Conservation (phyloP, 176 grass and related monocot species). For the Triticum urartu region DNA sequence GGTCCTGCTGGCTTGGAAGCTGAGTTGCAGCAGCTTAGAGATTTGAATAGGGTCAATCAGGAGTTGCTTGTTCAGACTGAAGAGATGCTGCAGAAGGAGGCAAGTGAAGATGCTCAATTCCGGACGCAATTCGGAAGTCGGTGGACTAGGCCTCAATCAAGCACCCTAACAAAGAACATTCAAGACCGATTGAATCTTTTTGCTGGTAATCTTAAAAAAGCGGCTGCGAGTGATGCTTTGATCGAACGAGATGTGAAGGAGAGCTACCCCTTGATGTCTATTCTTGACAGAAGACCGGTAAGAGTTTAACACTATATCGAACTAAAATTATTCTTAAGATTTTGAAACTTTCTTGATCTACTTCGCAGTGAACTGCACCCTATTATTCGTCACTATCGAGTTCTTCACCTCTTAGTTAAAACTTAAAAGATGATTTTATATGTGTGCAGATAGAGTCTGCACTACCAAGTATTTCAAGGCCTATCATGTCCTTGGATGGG, state of each 20-base stretch:
- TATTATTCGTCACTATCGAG: conserved; percentile 3
- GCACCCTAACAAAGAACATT: conserved; percentile 92
- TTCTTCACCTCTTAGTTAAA: conserved; percentile 34
- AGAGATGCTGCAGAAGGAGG: conserved; percentile 95
- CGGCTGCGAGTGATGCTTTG: conserved; percentile 72
- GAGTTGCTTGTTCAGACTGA: conserved; percentile 90
- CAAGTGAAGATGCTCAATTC: conserved; percentile 87
- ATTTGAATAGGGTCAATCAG: conserved; percentile 96
- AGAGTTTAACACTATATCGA: conserved; percentile 28
- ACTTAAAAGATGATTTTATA: conserved; percentile 23
- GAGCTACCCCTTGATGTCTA: conserved; percentile 79
- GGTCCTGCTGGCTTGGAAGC: conserved; percentile 80
- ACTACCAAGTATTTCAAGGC: conserved; percentile 94
- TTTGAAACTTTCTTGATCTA: conserved; percentile 29
- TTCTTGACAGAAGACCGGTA: conserved; percentile 90
- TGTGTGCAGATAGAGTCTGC: conserved; percentile 90
- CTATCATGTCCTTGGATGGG: conserved; percentile 98
- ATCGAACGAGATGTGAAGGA: conserved; percentile 80
- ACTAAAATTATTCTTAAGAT: neutral
- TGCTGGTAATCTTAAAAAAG: conserved; percentile 92
- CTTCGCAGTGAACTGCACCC: neutral
- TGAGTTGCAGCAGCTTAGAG: conserved; percentile 92
- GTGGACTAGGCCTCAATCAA: conserved; percentile 94
- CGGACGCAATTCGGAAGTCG: conserved; percentile 87
- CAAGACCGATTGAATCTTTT: conserved; percentile 92